Evolutionary conservation across 148 eudicot genomes (phyloP).

Genomic region (Fagopyrum esculentum): DNA sequence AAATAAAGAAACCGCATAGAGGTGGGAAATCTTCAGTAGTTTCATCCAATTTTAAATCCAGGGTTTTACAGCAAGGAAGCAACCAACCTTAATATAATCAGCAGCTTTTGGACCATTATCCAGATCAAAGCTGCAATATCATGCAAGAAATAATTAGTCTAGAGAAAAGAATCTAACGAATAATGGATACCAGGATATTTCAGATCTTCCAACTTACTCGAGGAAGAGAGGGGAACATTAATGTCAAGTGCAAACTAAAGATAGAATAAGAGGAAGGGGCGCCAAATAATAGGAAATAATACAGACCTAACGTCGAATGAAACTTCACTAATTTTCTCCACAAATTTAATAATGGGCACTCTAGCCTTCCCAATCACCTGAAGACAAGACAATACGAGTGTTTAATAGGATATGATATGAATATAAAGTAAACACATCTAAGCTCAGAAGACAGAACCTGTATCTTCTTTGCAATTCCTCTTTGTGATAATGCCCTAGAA

Average conservation of each 20-base stretch:
- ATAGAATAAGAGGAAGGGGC: slow-evolving; percentile 1
- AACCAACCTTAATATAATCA: slow-evolving; percentile 71
- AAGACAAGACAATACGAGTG: slow-evolving; percentile 10
- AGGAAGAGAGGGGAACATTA: neutral
- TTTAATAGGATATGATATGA: neutral
- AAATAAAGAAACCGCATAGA: neutral
- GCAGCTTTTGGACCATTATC: slow-evolving; percentile 95
- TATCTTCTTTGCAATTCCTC: slow-evolving; percentile 82
- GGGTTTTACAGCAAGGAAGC: neutral
- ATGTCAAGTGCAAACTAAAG: slow-evolving; percentile 4
- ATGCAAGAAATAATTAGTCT: slow-evolving; percentile 4
- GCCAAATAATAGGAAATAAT: slow-evolving; percentile 3
- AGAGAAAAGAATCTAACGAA: neutral
- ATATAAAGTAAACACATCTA: neutral
- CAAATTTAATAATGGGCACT: slow-evolving; percentile 89
- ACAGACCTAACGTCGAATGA: slow-evolving; percentile 80
- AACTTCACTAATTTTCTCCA: slow-evolving; percentile 78
- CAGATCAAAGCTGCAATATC: slow-evolving; percentile 71
- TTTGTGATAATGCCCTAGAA: slow-evolving; percentile 77
- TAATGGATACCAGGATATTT: neutral
- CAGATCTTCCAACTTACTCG: neutral
- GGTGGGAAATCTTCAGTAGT: neutral
- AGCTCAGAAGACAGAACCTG: slow-evolving; percentile 48
- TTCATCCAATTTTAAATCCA: neutral
- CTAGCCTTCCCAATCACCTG: slow-evolving; percentile 95